Conservation (phyloP, 108 stramenopile genomes). For the Fragilaria radians region DNA sequence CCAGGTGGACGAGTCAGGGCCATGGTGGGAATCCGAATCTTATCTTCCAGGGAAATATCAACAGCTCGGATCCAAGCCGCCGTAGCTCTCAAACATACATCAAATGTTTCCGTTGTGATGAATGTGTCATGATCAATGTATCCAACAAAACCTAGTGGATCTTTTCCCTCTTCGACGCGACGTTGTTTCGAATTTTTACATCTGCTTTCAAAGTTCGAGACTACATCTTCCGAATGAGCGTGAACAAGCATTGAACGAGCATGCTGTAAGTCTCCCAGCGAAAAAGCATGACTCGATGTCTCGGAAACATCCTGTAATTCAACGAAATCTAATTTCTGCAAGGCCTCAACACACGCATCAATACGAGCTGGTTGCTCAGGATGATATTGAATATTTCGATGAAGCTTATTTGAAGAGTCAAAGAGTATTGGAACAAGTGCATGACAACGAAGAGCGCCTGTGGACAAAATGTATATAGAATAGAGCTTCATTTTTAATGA, state of each 20-base stretch:
- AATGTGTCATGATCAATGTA: slow-evolving; percentile 45
- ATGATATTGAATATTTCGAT: slow-evolving; percentile 35
- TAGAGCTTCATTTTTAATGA: not conserved
- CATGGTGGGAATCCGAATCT: slow-evolving; percentile 9
- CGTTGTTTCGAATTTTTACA: slow-evolving; percentile 20
- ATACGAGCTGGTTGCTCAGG: slow-evolving; percentile 46
- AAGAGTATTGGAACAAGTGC: slow-evolving; percentile 19
- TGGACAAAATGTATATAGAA: not conserved
- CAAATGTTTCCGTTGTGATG: slow-evolving; percentile 32
- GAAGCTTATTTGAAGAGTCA: slow-evolving; percentile 37
- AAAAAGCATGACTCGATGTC: slow-evolving; percentile 12
- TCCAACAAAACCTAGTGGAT: slow-evolving; percentile 41
- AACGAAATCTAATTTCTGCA: slow-evolving; percentile 5
- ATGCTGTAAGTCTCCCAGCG: slow-evolving; percentile 22
- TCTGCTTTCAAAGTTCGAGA: slow-evolving; percentile 20
- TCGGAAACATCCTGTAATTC: slow-evolving; percentile 11
- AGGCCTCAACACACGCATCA: slow-evolving; percentile 18
- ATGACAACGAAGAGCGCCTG: too few species aligned
- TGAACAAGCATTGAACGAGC: slow-evolving; percentile 25
- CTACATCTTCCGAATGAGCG: slow-evolving; percentile 23
- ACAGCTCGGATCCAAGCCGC: slow-evolving; percentile 45
- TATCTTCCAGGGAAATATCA: slow-evolving; percentile 11
- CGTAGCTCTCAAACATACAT: slow-evolving; percentile 42
- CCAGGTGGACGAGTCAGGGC: slow-evolving; percentile 65
- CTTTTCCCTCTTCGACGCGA: slow-evolving; percentile 34